Percentiles rank a stretch among this genome's conserved stretches.
Conservation (phyloP, 257 asterid genomes). For the Fraxinus anomala region DNA sequence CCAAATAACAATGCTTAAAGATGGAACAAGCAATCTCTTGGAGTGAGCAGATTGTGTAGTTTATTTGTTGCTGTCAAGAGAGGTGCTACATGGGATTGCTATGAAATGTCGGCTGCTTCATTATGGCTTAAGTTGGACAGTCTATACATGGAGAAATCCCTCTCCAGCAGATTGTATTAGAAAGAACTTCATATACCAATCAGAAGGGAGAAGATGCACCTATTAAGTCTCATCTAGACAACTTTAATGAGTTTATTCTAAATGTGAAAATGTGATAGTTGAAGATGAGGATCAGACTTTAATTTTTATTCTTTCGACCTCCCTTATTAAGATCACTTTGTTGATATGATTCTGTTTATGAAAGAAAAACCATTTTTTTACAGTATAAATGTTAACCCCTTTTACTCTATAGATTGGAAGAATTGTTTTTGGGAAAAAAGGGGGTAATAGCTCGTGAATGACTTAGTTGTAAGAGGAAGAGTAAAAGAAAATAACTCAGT, state of each 20-base stretch:
- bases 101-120: not conserved
- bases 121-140: not conserved
- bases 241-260: not conserved
- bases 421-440: not conserved
- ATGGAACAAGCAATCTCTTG: not conserved
- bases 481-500: not conserved
- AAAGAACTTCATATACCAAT: not conserved
- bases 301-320: not conserved
- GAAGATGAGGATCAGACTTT: not conserved
- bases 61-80: not conserved
- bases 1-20: not conserved
- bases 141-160: not conserved
- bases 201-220: not conserved
- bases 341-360: not conserved
- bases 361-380: not conserved
- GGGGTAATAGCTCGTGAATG: not conserved
- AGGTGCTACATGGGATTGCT: not conserved
- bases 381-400: not conserved
- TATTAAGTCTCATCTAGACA: not conserved
- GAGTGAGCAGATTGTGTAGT: not conserved
- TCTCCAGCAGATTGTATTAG: not conserved
- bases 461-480: not conserved
- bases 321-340: not conserved
- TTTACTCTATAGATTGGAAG: not conserved
- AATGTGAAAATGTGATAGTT: not conserved